Percentiles rank a stretch among this genome's conserved stretches.
Conservation (phyloP, 169 alveolate genomes). For the Blepharisma undulans region DNA sequence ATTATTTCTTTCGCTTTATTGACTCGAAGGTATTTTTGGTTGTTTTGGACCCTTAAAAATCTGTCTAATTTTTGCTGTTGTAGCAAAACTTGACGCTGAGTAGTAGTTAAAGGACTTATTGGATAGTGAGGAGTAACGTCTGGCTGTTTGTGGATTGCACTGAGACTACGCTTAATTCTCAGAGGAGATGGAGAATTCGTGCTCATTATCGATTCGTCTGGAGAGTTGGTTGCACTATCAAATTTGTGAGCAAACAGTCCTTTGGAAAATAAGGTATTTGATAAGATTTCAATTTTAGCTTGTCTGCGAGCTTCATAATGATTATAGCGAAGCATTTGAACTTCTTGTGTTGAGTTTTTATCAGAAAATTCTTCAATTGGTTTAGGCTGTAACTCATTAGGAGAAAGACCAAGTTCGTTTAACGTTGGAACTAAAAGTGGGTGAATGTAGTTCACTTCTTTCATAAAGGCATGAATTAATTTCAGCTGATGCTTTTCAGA, state of each 20-base stretch:
- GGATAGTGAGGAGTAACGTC: background rate
- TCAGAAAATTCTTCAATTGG: slow-evolving; percentile 1
- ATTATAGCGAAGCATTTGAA: background rate
- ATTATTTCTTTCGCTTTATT: background rate
- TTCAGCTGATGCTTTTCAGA: background rate
- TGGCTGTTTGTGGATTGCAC: background rate
- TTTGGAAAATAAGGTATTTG: background rate
- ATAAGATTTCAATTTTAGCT: slow-evolving; percentile 2
- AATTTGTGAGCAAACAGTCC: background rate
- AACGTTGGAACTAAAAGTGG: background rate
- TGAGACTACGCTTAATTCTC: background rate
- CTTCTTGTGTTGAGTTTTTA: background rate
- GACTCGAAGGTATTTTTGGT: background rate
- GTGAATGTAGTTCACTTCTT: background rate
- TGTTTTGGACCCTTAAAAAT: background rate
- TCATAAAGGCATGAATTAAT: background rate
- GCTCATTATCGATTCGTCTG: background rate
- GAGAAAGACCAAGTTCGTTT: background rate
- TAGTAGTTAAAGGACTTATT: background rate
- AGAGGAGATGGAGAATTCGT: background rate
- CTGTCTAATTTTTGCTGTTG: background rate
- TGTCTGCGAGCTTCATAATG: slow-evolving; percentile 6
- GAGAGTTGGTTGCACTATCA: background rate
- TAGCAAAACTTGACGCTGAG: background rate
- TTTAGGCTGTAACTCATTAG: background rate